Evolutionary conservation across 2,329 filamentous ascomycete genomes (phyloP).

Genomic region (Colletotrichum liaoningense): DNA sequence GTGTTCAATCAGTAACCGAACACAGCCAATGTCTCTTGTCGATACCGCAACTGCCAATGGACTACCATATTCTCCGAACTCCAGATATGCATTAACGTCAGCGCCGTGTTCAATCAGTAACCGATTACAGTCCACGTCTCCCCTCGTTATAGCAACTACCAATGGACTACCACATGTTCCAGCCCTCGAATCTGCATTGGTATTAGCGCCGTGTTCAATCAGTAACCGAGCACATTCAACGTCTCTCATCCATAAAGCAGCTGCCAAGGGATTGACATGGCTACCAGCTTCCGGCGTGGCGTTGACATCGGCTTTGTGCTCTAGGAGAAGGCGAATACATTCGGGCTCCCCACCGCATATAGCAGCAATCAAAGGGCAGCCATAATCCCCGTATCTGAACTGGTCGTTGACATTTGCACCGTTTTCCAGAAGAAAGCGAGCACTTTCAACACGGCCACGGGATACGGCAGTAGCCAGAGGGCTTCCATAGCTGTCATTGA

Average conservation of each 20-base stretch:
- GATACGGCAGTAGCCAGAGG: background rate
- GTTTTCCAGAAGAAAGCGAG: background rate
- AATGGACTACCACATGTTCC: background rate
- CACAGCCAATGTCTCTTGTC: background rate
- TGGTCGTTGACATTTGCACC: background rate
- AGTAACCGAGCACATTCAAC: background rate
- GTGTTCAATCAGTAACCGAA: background rate
- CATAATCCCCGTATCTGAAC: background rate
- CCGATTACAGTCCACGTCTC: background rate
- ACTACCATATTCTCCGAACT: background rate
- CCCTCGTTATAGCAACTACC: background rate
- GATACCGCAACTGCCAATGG: background rate
- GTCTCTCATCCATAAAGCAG: background rate
- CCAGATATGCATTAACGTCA: background rate
- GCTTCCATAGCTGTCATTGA: background rate
- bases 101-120: background rate
- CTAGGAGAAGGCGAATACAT: background rate
- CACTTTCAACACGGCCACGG: background rate
- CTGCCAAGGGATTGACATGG: background rate
- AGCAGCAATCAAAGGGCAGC: background rate
- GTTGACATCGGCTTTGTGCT: background rate
- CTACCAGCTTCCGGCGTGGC: background rate
- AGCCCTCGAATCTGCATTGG: background rate
- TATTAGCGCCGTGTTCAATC: background rate
- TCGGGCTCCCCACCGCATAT: background rate